Conservation (phyloP, 202 grass and related monocot species). For the Elaeis oleifera region DNA sequence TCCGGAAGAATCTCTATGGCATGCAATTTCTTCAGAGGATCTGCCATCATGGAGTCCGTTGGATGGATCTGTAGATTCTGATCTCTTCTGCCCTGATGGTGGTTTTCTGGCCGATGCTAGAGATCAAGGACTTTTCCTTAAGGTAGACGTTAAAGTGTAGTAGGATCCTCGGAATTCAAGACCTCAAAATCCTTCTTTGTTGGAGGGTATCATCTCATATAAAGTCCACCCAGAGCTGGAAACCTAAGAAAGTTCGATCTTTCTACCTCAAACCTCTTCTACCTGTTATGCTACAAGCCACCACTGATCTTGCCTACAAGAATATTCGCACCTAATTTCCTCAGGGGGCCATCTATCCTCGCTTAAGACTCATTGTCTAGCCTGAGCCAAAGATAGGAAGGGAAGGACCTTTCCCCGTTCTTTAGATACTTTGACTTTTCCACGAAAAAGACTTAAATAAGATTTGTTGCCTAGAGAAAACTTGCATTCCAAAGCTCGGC, state of each 20-base stretch:
- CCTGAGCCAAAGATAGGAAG: no score
- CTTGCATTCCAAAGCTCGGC: neutral
- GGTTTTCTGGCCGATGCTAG: neutral
- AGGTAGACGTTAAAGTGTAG: neutral
- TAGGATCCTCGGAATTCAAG: neutral
- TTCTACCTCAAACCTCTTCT: neutral
- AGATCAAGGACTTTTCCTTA: neutral
- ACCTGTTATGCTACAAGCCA: no score
- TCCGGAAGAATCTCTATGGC: no score
- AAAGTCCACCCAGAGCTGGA: slow-evolving; percentile 1
- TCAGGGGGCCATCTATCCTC: no score
- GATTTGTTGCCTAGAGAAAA: no score
- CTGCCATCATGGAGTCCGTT: neutral
- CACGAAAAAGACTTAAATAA: neutral
- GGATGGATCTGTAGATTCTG: neutral
- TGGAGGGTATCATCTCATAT: neutral
- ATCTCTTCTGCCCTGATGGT: no score
- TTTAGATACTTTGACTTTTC: neutral
- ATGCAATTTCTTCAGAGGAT: neutral
- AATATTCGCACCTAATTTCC: no score
- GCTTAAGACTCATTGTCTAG: no score
- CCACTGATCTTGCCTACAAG: no score
- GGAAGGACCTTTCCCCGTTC: no score
- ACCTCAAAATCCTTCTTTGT: neutral
- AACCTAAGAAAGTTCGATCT: neutral